Base-by-base conservation (phyloP, 805 yeast genomes). In the Barnettozyma siamensis region DNA sequence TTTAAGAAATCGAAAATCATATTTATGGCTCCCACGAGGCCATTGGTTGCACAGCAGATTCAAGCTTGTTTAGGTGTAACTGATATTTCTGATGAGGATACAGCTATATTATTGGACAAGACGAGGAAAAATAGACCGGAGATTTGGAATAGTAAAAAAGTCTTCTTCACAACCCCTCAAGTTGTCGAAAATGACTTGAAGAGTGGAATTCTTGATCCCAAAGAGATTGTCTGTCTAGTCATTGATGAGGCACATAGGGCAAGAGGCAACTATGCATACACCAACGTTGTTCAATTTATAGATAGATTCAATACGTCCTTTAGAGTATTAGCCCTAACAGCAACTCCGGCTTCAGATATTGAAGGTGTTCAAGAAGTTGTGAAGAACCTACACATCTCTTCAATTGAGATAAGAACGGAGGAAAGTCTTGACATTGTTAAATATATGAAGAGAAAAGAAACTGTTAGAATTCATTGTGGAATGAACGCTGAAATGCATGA, bases 161-260 rank as follows among this genome's bases (percentile, higher is more conserved):
- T 94, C 0, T 86, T 93, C 53, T 93, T 93, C 57, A 79, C 96
- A 1, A 93, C 99, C 0, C 99, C 99, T 0, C 99, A 93, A 54
- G 94, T 89, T 5, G 89, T 93, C 4, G 96, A 88, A 47, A 88
- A 88, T 61, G 99, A 93, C 62, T 67, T 93, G 46, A 70, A 75
- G 32, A 65, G 77, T 30, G 96, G 96, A 0, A 65, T 76, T 2
- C 63, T 91, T 19, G 78, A 87, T 54, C 96, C 98, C 0, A 81
- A 77, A 48, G 72, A 73, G 19, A 68, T 93, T 12, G 83, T 78
- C 0, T 75, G 93, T 40, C 53, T 94, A 33, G 91, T 93, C 3
- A 72, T 93, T 19, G 99, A 93, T 63, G 99, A 93, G 65, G 98
- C 99, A 0, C 99, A 93, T 60, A 69, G 96, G 37, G 88, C 97